phyloP scores from a whole-genome alignment of 805 yeast species.

The Candida nitratophila region DNA sequence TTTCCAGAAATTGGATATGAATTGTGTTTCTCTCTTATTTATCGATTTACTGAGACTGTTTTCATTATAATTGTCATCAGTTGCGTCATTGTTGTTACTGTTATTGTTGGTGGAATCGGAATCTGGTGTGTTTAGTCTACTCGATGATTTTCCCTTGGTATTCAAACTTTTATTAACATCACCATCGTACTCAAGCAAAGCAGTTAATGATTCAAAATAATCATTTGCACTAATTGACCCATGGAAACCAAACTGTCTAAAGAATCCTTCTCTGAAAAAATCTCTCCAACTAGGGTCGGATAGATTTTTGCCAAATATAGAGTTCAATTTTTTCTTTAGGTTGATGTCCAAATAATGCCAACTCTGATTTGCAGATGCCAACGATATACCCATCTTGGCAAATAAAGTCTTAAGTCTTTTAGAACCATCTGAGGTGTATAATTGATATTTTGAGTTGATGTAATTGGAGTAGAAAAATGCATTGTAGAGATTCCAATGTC shows the following conservation, averaged over 20 bases:
- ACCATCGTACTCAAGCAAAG: slow-evolving; percentile 69
- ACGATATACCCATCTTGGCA: slow-evolving; percentile 93
- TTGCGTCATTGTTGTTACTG: slow-evolving; percentile 5
- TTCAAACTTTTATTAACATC: slow-evolving; percentile 11
- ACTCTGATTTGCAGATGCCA: slow-evolving; percentile 80
- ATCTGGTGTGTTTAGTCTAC: slow-evolving; percentile 10
- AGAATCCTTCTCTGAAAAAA: slow-evolving; percentile 77
- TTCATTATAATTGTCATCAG: slow-evolving; percentile 19
- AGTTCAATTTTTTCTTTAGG: slow-evolving; percentile 65
- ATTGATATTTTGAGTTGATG: slow-evolving; percentile 75
- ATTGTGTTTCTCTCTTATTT: slow-evolving; percentile 24
- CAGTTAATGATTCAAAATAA: slow-evolving; percentile 82
- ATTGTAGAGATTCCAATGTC: slow-evolving; percentile 92
- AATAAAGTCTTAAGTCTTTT: slow-evolving; percentile 82
- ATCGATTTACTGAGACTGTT: slow-evolving; percentile 16
- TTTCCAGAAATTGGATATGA: slow-evolving; percentile 42
- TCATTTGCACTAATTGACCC: slow-evolving; percentile 90
- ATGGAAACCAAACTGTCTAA: slow-evolving; percentile 78
- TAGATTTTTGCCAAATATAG: slow-evolving; percentile 62
- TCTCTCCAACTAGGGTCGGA: slow-evolving; percentile 78
- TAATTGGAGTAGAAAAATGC: slow-evolving; percentile 87
- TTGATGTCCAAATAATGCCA: slow-evolving; percentile 87
- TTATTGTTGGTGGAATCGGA: slow-evolving; percentile 10
- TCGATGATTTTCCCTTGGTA: slow-evolving; percentile 8
- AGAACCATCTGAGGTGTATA: slow-evolving; percentile 91